Conservation (phyloP, 2,329 filamentous ascomycete genomes). For the Epicoccum sorghinum region DNA sequence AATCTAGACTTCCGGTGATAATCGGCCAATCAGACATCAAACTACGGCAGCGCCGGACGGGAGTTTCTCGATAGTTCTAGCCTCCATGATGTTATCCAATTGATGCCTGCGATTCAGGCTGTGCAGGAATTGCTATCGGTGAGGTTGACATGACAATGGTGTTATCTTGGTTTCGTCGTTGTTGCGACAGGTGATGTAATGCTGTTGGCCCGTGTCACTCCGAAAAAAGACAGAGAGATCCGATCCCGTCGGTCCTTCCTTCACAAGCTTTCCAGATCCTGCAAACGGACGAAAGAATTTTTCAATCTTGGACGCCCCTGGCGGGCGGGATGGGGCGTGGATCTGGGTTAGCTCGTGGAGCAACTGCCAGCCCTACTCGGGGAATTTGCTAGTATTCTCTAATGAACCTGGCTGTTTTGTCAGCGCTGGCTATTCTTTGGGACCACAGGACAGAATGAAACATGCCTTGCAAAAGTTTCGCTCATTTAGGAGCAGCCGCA, state of each 20-base stretch:
- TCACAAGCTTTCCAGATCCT: neutral
- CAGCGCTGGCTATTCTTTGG: no score
- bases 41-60: neutral
- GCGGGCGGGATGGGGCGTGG: no score
- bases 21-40: slow-evolving; percentile 11
- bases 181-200: slow-evolving; percentile 9
- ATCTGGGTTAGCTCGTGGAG: no score
- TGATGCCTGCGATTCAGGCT: neutral
- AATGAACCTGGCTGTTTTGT: no score
- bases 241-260: neutral
- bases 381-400: no score
- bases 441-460: no score
- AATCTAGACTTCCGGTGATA: slow-evolving; percentile 6
- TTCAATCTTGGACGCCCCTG: no score
- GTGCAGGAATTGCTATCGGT: slow-evolving; percentile 1
- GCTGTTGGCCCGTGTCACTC: neutral
- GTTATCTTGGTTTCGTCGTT: neutral
- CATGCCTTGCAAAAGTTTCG: no score
- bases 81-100: neutral
- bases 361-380: no score
- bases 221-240: neutral
- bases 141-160: neutral
- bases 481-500: no score
- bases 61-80: slow-evolving; percentile 11
- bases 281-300: no score